Evolutionary conservation across 768 basidiomycete genomes (phyloP), one percentile per base, ranked within the genome.

Genomic region (Fomitopsis pulvina): DNA sequence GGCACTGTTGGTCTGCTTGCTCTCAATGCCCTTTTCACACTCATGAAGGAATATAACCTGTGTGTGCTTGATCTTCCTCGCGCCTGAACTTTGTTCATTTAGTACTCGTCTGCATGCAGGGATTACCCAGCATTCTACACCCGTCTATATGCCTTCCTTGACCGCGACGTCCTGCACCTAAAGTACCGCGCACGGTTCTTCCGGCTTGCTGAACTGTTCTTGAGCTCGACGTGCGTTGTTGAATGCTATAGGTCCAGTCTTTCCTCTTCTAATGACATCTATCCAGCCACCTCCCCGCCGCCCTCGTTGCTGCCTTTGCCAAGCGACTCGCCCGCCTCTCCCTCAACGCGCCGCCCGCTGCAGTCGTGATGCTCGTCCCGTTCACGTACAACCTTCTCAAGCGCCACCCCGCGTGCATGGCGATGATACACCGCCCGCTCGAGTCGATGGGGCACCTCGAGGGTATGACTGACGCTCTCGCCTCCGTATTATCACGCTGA

Each of bases 91-190:
- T 9, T 46, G 32, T 41, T 3, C 48, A 6, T 40, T 47, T 25
- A 39, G 46, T 47, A 39, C 38, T 49, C 27, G 43, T 47, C 26
- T 24, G 2, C 27, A 12, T n/a, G 7, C 60, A 97, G 95, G 9
- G 96, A 99, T 60, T 98, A 95, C 61, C 94, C 96, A 2, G 85
- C 83, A 10, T 97, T 99, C 69, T 99, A 96, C 69, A 87, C 84
- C 5, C 83, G 87, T 4, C 77, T 99, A 2, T 98, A 98, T 63
- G 77, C 83, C 1, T 88, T 97, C 63, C 77, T 98, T 18, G 88
- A 95, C 62, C 77, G 85, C 9, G 81, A 93, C 18, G 77, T 96
- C 3, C 76, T 99, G 6, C 95, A 98, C 60, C 78, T 90, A 45
- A 95, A 92, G 61, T 87, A 96, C 62, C 81, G 96, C 11, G 87